Conservation (phyloP, 352 stramenopile genomes). For the Aphanomyces stellatus region DNA sequence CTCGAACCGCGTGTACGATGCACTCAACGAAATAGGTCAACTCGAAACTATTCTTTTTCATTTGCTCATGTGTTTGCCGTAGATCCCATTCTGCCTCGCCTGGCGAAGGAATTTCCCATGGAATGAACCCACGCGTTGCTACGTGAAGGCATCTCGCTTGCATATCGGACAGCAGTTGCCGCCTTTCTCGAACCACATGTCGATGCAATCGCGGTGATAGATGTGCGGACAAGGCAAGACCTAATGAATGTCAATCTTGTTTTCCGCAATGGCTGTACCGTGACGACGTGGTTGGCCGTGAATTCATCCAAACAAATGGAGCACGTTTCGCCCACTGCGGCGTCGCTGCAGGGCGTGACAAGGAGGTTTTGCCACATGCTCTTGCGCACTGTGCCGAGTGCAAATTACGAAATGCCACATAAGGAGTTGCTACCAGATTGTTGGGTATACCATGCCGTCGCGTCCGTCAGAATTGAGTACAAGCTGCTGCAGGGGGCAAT, state of each 20-base stretch:
- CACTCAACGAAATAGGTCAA: no score
- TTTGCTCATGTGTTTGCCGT: no score
- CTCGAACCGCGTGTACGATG: no score
- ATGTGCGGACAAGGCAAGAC: constrained; percentile 80
- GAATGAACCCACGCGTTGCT: no score
- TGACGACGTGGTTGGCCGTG: constrained; percentile 39
- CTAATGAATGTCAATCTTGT: constrained; percentile 17
- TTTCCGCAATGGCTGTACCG: constrained; percentile 23
- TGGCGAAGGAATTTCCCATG: no score
- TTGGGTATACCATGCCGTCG: not conserved
- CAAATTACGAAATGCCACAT: not conserved
- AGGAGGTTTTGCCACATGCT: not conserved
- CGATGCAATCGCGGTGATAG: constrained; percentile 80
- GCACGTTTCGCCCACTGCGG: constrained; percentile 36
- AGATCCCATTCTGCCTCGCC: no score
- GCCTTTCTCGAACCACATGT: constrained; percentile 71
- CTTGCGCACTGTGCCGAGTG: not conserved
- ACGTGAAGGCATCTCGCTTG: constrained; percentile 67
- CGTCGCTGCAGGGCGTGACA: not conserved
- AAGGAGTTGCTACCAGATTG: not conserved
- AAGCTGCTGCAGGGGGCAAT: not conserved
- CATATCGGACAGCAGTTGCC: constrained; percentile 76
- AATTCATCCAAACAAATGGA: constrained; percentile 78
- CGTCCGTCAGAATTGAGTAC: not conserved
- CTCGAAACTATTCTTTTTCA: no score